Base-by-base conservation (phyloP, 495 filamentous ascomycete genomes). In the Podospora pseudopauciseta region DNA sequence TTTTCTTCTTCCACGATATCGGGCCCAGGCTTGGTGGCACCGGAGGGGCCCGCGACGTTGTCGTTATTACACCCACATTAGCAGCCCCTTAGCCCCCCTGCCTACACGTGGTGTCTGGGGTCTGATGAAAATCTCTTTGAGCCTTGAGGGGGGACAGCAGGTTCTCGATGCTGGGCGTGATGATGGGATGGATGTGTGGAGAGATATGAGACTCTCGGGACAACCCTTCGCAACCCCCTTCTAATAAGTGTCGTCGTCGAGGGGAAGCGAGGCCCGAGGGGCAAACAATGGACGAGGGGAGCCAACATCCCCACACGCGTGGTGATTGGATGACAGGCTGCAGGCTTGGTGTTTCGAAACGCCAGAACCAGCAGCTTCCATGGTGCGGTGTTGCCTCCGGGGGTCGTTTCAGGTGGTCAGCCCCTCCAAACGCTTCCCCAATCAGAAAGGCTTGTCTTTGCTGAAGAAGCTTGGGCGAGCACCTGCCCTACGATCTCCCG, bases 321-420 rank as follows among this genome's bases (percentile, higher is more conserved):
- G 56, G 49, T 73, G 67, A 75, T 76, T 76, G 74, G 74, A 59
- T 65, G 73, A 66, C 67, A 71, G 59, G 66, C 66, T 71, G 72
- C 70, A 68, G 63, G 65, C 69, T 65, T 66, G 65, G 54, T 76
- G 74, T 76, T 76, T 76, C 71, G 74, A 76, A 75, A 76, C 74
- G 67, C 39, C 65, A 67, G 53, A 62, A 65, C 67, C 70, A 68
- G 59, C 65, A 62, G 65, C 55, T 20, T 20, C 66, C 61, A 63
- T 66, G 23, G 62, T 72, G 69, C 60, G 65, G 69, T 69, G 66
- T 65, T 65, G 63, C 65, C 66, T 70, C 68, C 69, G 63, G 68
- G 73, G 60, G 53, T 60, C 68, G 73, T 75, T 75, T 75, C 73
- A 75, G 71, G 71, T 75, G 67, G 63, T 27, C 59, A 61, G 59